phyloP scores from a whole-genome alignment of 371 early-diverging fungal genomes.

The Apophysomyces elegans region DNA sequence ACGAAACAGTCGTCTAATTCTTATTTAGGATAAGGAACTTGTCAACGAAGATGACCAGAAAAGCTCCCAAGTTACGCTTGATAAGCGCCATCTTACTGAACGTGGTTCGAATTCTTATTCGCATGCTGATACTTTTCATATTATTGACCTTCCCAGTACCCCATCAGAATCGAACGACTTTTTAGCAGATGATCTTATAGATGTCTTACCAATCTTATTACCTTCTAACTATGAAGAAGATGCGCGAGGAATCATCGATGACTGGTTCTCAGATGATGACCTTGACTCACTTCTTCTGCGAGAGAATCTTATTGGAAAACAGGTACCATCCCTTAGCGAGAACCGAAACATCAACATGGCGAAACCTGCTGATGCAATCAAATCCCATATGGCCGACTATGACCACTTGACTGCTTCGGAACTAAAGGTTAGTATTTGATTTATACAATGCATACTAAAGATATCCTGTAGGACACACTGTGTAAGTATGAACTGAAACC shows the following conservation, averaged over 20 bases:
- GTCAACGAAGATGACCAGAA: background rate
- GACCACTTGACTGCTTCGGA: background rate
- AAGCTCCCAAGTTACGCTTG: background rate
- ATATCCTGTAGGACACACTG: background rate
- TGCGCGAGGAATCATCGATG: background rate
- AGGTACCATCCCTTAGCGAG: background rate
- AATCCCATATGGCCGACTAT: background rate
- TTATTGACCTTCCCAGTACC: slow-evolving; percentile 2
- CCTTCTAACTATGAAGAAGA: background rate
- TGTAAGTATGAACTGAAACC: slow-evolving; percentile 15
- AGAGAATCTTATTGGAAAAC: slow-evolving; percentile 5
- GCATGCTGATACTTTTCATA: background rate
- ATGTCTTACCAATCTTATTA: background rate
- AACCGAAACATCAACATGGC: background rate
- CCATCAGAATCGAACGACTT: background rate
- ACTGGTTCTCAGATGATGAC: background rate
- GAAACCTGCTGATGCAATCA: background rate
- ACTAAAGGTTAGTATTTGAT: background rate
- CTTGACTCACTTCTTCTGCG: background rate
- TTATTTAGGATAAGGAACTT: background rate
- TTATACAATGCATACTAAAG: background rate
- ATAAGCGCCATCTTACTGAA: background rate
- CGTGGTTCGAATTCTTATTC: background rate
- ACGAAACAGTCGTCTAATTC: background rate
- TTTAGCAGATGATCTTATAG: background rate